Percentiles rank a stretch among this genome's conserved stretches.
phyloP scores from a whole-genome alignment of 108 stramenopile species.

The Cylindrotheca closterium region DNA sequence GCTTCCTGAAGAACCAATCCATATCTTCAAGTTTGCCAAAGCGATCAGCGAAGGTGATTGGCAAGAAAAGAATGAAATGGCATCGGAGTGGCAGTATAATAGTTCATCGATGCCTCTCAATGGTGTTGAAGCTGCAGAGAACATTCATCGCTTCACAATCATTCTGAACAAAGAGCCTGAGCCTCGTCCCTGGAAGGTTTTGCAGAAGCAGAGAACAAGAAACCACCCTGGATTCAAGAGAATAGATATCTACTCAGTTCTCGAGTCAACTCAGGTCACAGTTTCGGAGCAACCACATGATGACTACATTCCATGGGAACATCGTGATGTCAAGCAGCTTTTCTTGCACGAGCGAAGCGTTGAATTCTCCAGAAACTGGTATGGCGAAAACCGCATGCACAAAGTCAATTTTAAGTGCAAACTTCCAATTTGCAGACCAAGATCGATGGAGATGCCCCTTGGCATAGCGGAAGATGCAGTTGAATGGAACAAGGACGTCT shows the following conservation, averaged over 20 bases:
- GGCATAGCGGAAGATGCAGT: constrained; percentile 55
- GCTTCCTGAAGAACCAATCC: neutral
- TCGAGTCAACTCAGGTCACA: constrained; percentile 46
- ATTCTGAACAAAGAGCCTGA: constrained; percentile 1
- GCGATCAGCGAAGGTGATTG: constrained; percentile 20
- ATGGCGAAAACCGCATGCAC: constrained; percentile 45
- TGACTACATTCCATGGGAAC: constrained; percentile 75
- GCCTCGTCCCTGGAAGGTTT: constrained; percentile 27
- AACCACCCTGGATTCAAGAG: constrained; percentile 60
- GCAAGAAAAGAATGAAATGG: constrained; percentile 21
- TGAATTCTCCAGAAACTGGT: constrained; percentile 74
- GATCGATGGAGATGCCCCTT: constrained; percentile 72
- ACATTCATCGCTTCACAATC: constrained; percentile 17
- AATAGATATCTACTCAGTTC: constrained; percentile 76
- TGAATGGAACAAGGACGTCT: constrained; percentile 82
- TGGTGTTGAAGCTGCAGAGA: constrained; percentile 32
- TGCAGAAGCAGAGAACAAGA: constrained; percentile 50
- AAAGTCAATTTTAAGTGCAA: constrained; percentile 59
- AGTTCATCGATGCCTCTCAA: constrained; percentile 16
- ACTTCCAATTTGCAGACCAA: constrained; percentile 57
- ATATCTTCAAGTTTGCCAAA: neutral
- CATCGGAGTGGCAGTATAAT: constrained; percentile 25
- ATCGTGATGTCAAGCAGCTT: constrained; percentile 69
- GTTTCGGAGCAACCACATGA: constrained; percentile 33
- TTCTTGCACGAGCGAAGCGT: constrained; percentile 77